These are phyloP conservation scores for Fusarium proliferatum DNA, from an alignment of 2,329 filamentous ascomycete genomes.

Conservation along the genomic window DNA sequence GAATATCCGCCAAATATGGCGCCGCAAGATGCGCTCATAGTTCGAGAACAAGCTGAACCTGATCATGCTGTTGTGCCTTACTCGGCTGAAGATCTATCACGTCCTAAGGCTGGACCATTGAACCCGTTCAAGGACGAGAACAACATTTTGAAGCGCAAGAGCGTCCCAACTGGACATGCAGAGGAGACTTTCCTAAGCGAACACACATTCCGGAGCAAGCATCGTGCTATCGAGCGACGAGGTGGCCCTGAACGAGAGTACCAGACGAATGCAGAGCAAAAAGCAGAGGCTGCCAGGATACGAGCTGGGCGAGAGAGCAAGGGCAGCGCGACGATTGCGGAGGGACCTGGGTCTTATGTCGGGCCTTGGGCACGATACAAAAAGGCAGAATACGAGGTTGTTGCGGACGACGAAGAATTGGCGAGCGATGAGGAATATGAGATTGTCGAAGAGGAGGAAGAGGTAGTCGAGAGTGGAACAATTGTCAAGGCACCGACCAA, in stretches of 20 bases:
- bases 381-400: constrained; percentile 77
- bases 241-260: constrained; percentile 68
- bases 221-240: constrained; percentile 81
- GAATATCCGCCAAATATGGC: constrained; percentile 75
- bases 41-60: constrained; percentile 64
- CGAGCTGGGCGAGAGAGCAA: constrained; percentile 84
- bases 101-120: constrained; percentile 73
- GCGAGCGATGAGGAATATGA: constrained; percentile 84
- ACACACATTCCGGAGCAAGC: constrained; percentile 87
- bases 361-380: constrained; percentile 94
- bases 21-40: constrained; percentile 71
- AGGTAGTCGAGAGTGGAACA: constrained; percentile 72
- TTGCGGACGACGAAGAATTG: constrained; percentile 79
- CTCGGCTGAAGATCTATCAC: constrained; percentile 77
- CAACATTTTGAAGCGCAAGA: constrained; percentile 77
- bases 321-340: constrained; percentile 84
- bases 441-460: constrained; percentile 77
- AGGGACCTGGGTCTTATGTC: constrained; percentile 88
- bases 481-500: constrained; percentile 66
- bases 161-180: constrained; percentile 85
- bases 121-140: constrained; percentile 79
- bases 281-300: constrained; percentile 76
- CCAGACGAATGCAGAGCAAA: constrained; percentile 67
- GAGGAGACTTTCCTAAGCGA: constrained; percentile 92
- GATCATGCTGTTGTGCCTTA: constrained; percentile 72